Conservation (phyloP, 2,329 filamentous ascomycete genomes). For the Bipolaris gigantea region DNA sequence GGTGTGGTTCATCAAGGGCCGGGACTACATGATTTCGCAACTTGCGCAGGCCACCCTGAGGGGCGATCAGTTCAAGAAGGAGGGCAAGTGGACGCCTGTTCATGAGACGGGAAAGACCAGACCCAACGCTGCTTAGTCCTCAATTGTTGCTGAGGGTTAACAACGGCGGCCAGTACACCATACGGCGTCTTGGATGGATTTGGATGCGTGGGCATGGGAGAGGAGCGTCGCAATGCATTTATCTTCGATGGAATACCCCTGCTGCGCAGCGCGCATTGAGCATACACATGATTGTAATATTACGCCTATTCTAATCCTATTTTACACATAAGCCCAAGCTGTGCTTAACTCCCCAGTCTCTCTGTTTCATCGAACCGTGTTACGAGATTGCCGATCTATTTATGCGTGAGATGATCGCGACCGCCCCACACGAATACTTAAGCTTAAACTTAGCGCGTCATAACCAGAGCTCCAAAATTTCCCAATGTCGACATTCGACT, state of each 20-base stretch:
- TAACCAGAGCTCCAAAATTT: constrained; percentile 35
- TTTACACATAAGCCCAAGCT: neutral
- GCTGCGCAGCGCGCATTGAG: neutral
- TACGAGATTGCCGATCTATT: neutral
- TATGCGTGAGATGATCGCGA: constrained; percentile 1
- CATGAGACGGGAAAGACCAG: constrained; percentile 27
- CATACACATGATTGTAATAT: neutral
- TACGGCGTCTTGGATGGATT: neutral
- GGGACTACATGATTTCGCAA: constrained; percentile 45
- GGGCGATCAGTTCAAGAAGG: constrained; percentile 41
- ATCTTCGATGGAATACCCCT: constrained; percentile 2
- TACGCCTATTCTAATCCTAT: neutral
- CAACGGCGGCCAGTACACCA: neutral
- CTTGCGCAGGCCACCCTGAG: constrained; percentile 31
- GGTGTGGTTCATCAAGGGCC: constrained; percentile 50
- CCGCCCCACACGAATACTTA: constrained; percentile 16
- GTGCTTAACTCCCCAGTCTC: neutral
- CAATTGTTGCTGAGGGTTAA: neutral
- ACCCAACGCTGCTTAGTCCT: constrained; percentile 20
- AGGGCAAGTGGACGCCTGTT: constrained; percentile 40
- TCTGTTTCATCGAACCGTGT: neutral
- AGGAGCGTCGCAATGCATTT: constrained; percentile 2
- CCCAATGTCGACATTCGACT: constrained; percentile 8
- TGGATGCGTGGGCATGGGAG: neutral
- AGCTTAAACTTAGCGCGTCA: constrained; percentile 25